Base-by-base conservation (phyloP, 2,329 filamentous ascomycete species). In the Aureobasidium uvarum region DNA sequence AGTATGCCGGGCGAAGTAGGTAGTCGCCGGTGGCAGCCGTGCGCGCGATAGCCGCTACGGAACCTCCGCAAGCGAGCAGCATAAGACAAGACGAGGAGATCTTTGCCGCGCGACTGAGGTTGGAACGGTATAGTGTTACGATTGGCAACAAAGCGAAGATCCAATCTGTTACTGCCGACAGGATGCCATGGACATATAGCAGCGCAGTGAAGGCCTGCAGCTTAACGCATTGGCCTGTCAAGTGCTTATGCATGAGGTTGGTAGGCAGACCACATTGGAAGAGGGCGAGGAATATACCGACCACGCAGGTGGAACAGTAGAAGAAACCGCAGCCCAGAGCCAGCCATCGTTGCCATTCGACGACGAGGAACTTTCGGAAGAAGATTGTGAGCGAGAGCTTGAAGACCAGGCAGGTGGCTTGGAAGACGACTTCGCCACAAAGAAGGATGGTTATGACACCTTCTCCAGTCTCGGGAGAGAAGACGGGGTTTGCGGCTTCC, bases 311-410 rank as follows among this genome's bases (percentile, higher is more conserved):
- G n/a, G n/a, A n/a, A 23, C 54, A 58, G n/a, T 58, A 58, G 38
- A 58, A 39, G 38, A 58, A 58, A 6, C 33, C 54, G 23, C 33
- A 36, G 6, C 11, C 54, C 10, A 58, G 20, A 16, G 43, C 38
- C 16, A 58, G 38, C 38, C 38, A 39, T 58, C 38, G 54, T 25
- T 58, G 54, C 54, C 54, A 58, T 41, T 39, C 38, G 5, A 16
- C 13, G 5, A 58, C 5, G 54, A 58, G 54, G 18, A 58, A 58
- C 16, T 45, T 58, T 0, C 38, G 54, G 14, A 45, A 58, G 54
- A 58, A 58, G 54, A 58, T 45, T 45, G 54, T 58, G 14, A 58
- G 54, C 4, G 54, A 58, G 38, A 58, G 33, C 38, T 58, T 58
- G 54, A 58, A 58, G 38, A 58, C 33, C n/a, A 58, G 33, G n/a